phyloP scores from a whole-genome alignment of 2,329 filamentous ascomycete genomes.

The Cadophora sp. region DNA sequence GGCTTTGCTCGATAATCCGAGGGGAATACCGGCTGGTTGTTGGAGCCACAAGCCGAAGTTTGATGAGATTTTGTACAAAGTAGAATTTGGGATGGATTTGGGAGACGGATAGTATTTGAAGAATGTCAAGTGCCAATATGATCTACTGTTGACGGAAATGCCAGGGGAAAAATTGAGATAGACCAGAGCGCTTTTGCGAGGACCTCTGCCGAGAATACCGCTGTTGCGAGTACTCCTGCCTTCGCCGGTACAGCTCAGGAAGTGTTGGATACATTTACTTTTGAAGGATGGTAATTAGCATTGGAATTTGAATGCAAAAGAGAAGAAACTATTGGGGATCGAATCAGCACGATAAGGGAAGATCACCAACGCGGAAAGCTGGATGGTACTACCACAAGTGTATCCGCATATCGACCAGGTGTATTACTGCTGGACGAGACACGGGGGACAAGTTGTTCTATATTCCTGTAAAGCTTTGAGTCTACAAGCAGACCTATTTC shows the following conservation, averaged over 20 bases:
- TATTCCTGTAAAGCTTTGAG: background rate
- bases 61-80: background rate
- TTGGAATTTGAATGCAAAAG: background rate
- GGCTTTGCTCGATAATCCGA: no score
- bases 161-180: background rate
- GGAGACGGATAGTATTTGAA: background rate
- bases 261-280: background rate
- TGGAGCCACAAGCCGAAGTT: background rate
- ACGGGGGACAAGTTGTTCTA: no score
- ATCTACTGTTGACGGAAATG: background rate
- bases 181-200: background rate
- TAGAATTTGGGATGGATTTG: background rate
- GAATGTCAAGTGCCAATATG: no score
- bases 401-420: background rate
- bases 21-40: no score
- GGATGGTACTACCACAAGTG: background rate
- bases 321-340: background rate
- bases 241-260: background rate
- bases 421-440: background rate
- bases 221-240: background rate
- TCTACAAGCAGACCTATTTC: background rate
- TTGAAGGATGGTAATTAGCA: background rate
- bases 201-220: background rate
- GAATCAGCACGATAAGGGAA: background rate
- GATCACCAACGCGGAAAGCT: background rate